phyloP scores from a whole-genome alignment of 2,329 filamentous ascomycete species.

The Nemania sp. region DNA sequence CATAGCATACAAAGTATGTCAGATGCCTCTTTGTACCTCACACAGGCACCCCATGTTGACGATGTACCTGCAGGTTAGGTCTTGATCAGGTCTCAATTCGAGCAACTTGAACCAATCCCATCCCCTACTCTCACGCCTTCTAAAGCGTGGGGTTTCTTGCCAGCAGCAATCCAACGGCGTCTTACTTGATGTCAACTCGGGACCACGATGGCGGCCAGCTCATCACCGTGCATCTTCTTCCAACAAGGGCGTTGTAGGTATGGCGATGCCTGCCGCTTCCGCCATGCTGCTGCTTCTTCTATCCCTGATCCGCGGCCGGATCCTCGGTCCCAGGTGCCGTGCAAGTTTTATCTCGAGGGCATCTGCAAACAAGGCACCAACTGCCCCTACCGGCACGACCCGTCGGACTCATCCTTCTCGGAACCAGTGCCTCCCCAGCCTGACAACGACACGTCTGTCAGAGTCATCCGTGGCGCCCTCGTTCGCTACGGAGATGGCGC shows the following conservation, averaged over 20 bases:
- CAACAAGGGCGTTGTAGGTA: conserved; percentile 18
- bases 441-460: conserved; percentile 12
- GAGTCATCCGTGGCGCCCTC: conserved; percentile 18
- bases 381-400: conserved; percentile 16
- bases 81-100: no score
- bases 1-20: no score
- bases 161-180: neutral
- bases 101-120: no score
- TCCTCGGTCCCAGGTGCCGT: conserved; percentile 11
- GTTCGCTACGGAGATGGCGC: conserved; percentile 23
- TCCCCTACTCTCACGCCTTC: no score
- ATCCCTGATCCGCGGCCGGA: neutral
- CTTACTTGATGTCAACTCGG: neutral
- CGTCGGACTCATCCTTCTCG: neutral
- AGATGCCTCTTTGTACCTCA: no score
- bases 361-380: conserved; percentile 17
- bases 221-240: conserved; percentile 19
- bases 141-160: no score
- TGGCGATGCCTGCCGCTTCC: conserved; percentile 22
- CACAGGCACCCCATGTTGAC: no score
- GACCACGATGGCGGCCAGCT: neutral
- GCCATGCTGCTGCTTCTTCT: conserved; percentile 2
- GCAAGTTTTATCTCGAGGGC: conserved; percentile 16
- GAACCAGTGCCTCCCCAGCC: neutral
- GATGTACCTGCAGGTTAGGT: no score